Percentiles rank a stretch among this genome's conserved stretches.
These are phyloP conservation scores for Xenoacremonium recifei DNA, from an alignment of 2,329 filamentous ascomycete genomes.

Conservation along the genomic window DNA sequence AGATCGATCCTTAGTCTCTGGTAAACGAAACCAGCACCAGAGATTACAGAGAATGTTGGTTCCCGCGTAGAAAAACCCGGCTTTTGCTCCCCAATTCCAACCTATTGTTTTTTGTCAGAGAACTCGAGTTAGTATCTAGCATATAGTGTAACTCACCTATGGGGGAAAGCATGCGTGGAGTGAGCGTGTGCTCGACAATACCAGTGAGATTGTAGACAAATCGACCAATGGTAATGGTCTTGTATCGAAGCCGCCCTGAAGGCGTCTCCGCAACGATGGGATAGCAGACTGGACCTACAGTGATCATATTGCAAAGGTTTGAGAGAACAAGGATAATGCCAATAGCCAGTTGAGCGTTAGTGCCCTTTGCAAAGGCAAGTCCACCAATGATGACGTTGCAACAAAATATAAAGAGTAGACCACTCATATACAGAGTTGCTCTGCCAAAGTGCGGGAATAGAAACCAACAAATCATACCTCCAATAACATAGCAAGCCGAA, in stretches of 20 bases:
- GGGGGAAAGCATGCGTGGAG: constrained; percentile 38
- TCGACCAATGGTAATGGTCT: constrained; percentile 44
- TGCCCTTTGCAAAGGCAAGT: constrained; percentile 17
- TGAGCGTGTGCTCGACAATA: constrained; percentile 38
- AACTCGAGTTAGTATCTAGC: too few species aligned
- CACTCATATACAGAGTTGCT: constrained; percentile 39
- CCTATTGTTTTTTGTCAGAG: constrained; percentile 12
- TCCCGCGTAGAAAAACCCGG: constrained; percentile 33
- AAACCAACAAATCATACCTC: constrained; percentile 38
- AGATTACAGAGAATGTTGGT: constrained; percentile 35
- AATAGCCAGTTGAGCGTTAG: constrained; percentile 8
- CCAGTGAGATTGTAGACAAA: constrained; percentile 41
- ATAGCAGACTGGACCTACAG: constrained; percentile 35
- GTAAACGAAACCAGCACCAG: constrained; percentile 31
- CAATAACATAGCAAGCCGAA: constrained; percentile 39
- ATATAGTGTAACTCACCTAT: too few species aligned
- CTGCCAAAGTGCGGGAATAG: constrained; percentile 39
- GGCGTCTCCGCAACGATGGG: constrained; percentile 39
- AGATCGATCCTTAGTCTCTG: constrained; percentile 27
- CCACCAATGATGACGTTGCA: constrained; percentile 27
- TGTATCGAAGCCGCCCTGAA: constrained; percentile 41
- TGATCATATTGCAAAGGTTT: constrained; percentile 34
- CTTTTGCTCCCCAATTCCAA: constrained; percentile 38
- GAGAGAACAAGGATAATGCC: too few species aligned
- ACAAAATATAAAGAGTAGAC: constrained; percentile 35